Base-by-base conservation (phyloP, 768 basidiomycete genomes). In the Lactarius tabidus region DNA sequence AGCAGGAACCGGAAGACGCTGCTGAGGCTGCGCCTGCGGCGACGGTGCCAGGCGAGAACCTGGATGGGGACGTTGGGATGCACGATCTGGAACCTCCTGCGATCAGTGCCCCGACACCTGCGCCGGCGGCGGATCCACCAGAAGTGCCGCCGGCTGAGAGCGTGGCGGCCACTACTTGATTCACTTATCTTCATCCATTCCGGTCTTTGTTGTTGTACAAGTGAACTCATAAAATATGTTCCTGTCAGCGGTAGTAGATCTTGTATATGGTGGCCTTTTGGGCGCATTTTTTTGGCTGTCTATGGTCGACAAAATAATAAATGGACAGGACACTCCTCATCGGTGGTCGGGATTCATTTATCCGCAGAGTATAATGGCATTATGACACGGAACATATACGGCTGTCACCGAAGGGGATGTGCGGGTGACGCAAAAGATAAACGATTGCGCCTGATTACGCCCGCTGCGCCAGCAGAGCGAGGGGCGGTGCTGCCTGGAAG, bases 121-220 rank as follows among this genome's bases (percentile, higher is more conserved):
- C 33, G 33, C 4, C 38, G 38, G 38, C 8, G n/a, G 14, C 52
- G 53, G 43, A 56, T 14, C 28, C 36, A 7, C 59, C 56, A 38
- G 53, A 41, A 17, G 35, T 0, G 28, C 35, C 43, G 6, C n/a
- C 36, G 2, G 35, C 43, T 48, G 15, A 36, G 36, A 26, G 8
- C 55, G 43, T 48, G 41, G 28, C 20, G 20, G 43, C 43, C 29
- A n/a, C 41, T 54, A n/a, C 41, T 59, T 59, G 17, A 53, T 23
- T 54, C 8, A 14, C 48, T 28, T 26, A 52, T 18, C 35, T 12
- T 65, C 38, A 8, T 52, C 28, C 15, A 17, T 15, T 15, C 17
- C 7, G 51, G 26, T 8, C 23, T 54, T n/a, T 57, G 55, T 52
- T 43, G 58, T 59, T 59, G 41, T 59, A 58, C 41, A 58, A 45